These are phyloP conservation scores for Ophiostoma sp. DNA, from an alignment of 2,329 filamentous ascomycete species.

Conservation along the genomic window DNA sequence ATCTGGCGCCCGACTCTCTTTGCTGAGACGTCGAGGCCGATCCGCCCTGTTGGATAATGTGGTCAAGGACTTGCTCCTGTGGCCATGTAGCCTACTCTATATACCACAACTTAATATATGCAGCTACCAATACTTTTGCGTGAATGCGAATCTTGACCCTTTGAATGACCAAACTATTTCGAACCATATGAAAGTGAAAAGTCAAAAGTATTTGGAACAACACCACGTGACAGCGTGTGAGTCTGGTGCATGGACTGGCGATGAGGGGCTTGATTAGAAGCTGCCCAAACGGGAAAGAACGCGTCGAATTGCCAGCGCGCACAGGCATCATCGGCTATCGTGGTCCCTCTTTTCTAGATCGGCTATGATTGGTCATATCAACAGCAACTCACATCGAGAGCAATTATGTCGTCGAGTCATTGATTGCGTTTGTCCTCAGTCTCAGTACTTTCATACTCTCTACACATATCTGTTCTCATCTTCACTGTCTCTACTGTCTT, in stretches of 20 bases:
- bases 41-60: background rate
- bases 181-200: no score
- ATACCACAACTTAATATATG: background rate
- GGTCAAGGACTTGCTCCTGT: background rate
- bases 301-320: background rate
- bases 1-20: background rate
- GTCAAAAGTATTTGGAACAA: background rate
- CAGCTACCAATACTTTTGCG: background rate
- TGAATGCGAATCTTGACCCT: no score
- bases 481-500: background rate
- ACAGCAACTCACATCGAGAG: constrained; percentile 16
- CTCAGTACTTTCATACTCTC: background rate
- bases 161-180: no score
- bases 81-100: background rate
- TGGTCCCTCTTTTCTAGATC: background rate
- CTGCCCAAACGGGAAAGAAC: background rate
- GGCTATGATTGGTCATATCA: constrained; percentile 19
- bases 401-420: background rate
- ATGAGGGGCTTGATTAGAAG: background rate
- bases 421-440: background rate
- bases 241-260: background rate
- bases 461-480: background rate
- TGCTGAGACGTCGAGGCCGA: background rate
- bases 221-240: constrained; percentile 17
- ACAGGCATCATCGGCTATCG: background rate